Evolutionary conservation across 2,329 filamentous ascomycete genomes (phyloP), one percentile per base, ranked within the genome.

Genomic region (Dactylellina haptotyla): DNA sequence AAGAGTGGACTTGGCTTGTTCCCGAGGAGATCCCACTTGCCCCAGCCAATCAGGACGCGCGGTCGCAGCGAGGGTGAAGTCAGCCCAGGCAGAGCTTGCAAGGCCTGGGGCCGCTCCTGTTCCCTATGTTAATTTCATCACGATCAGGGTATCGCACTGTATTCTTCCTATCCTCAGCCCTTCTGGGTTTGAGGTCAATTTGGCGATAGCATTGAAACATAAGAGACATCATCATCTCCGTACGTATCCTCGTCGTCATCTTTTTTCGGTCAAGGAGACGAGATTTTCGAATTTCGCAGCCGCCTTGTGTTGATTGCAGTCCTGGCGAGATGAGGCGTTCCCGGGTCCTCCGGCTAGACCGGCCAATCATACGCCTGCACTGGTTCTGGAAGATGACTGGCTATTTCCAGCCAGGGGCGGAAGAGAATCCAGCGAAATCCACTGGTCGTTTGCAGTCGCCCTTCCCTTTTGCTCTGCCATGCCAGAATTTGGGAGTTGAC

Each of bases 121-220:
- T 71, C 61, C 65, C 66, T 71, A 58, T 58, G 66, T 28, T n/a
- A 71, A 71, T 71, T 71, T 71, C 58, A 26, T 48, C 45, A 48
- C 18, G n/a, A n/a, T n/a, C n/a, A n/a, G n/a, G n/a, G n/a, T n/a
- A 23, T 25, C 9, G 45, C 2, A 3, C 46, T 12, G 46, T 28
- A 3, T n/a, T n/a, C n/a, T n/a, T n/a, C n/a, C n/a, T n/a, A n/a
- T 1, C 9, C 30, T 50, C 41, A 46, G 41, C 41, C 41, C 41
- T 46, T 46, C 41, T 18, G 12, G 10, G 41, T 10, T 18, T 46
- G 8, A 8, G 16, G 12, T 45, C 16, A 16, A 2, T 4, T 46
- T 18, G 46, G 20, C 23, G 46, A 30, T 34, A 25, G 39, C 23
- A 46, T 65, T 50, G 50, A 53, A 58, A 58, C 30, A 32, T 57